Conservation (phyloP, 108 stramenopile species). For the Nitzschia putrida region DNA sequence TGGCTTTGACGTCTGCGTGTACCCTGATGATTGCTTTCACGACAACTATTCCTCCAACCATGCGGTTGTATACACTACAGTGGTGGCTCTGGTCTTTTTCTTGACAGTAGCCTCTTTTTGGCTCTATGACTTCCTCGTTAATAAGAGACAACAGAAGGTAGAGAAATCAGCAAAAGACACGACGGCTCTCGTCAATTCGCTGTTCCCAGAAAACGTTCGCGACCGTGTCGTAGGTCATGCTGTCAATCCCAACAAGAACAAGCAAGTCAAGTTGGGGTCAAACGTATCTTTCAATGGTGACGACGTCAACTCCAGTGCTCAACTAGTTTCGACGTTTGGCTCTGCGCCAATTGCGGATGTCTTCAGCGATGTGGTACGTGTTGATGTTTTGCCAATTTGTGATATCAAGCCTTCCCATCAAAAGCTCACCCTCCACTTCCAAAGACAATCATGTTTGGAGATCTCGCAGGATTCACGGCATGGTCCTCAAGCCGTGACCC, state of each 20-base stretch:
- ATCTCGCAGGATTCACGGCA: constrained; percentile 13
- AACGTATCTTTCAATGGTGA: neutral
- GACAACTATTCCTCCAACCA: neutral
- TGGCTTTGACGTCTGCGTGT: neutral
- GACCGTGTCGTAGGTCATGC: constrained; percentile 4
- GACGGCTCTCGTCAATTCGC: constrained; percentile 47
- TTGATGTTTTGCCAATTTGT: neutral
- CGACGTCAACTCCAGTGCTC: neutral
- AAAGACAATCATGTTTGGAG: constrained; percentile 9
- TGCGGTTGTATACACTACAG: constrained; percentile 9
- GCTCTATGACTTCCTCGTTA: constrained; percentile 52
- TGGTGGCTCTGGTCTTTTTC: constrained; percentile 47
- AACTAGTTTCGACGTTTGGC: neutral
- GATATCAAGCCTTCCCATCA: neutral
- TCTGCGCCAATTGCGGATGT: neutral
- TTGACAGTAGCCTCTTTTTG: constrained; percentile 52
- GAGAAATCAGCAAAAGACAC: constrained; percentile 37
- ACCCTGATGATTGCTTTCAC: neutral
- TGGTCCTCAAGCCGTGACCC: constrained; percentile 30
- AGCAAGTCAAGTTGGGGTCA: neutral
- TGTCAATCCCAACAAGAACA: neutral
- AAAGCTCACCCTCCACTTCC: neutral
- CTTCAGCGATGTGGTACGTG: neutral
- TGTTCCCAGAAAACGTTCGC: constrained; percentile 52
- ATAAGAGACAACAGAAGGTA: constrained; percentile 44